These are phyloP conservation scores for Beauveria bassiana DNA, from an alignment of 2,329 filamentous ascomycete genomes.

Conservation along the genomic window DNA sequence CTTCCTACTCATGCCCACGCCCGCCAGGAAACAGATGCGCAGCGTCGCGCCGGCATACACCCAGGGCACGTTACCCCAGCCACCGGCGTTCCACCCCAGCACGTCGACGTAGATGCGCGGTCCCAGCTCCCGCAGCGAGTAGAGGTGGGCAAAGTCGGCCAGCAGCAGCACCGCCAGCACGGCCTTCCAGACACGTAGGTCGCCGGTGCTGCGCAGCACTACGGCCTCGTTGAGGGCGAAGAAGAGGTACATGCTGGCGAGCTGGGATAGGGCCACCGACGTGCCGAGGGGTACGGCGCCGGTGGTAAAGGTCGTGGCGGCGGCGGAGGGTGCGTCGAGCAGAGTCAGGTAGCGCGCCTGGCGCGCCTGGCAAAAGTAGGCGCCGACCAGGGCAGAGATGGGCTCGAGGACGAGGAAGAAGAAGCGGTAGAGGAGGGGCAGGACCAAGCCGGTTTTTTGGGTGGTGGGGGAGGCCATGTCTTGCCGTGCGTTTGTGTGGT, in stretches of 20 bases:
- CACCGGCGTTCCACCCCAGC: constrained; percentile 56
- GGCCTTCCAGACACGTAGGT: constrained; percentile 62
- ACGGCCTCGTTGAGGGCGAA: constrained; percentile 72
- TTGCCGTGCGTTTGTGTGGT: too few relatives aligned
- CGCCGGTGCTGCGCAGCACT: constrained; percentile 60
- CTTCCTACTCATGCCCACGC: constrained; percentile 40
- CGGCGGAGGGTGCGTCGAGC: constrained; percentile 48
- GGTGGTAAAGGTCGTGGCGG: constrained; percentile 19
- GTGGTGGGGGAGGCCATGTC: neutral
- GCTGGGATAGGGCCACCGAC: constrained; percentile 61
- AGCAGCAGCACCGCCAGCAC: constrained; percentile 61
- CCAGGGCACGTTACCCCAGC: constrained; percentile 61
- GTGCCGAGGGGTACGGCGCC: constrained; percentile 47
- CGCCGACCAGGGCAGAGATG: constrained; percentile 43
- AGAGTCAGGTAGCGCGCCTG: constrained; percentile 53
- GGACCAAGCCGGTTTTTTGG: constrained; percentile 28
- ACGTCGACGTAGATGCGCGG: constrained; percentile 55
- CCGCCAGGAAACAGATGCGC: constrained; percentile 51
- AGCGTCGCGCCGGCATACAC: constrained; percentile 59
- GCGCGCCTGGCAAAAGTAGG: constrained; percentile 42
- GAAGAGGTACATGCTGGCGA: constrained; percentile 70
- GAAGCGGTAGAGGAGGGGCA: constrained; percentile 56
- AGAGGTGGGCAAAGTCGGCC: constrained; percentile 71
- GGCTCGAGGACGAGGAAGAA: constrained; percentile 73
- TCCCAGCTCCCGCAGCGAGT: constrained; percentile 54